A percentile compares a stretch with the other conserved stretches of the same genome.
phyloP scores from a whole-genome alignment of 2,329 filamentous ascomycete genomes.

The Cladosporium halotolerans region DNA sequence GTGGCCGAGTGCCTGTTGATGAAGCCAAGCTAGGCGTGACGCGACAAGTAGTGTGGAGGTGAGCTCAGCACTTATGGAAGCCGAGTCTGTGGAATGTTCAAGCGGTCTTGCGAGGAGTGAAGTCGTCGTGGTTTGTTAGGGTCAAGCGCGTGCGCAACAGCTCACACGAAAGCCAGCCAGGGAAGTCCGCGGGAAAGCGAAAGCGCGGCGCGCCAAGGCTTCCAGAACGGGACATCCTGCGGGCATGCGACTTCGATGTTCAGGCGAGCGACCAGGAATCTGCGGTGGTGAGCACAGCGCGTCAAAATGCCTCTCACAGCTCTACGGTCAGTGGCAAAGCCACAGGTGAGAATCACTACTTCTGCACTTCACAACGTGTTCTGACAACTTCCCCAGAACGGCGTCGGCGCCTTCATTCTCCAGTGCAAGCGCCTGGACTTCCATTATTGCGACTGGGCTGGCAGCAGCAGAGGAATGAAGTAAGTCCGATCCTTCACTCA shows the following conservation, averaged over 20 bases:
- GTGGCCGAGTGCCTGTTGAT: background rate
- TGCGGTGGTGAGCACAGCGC: background rate
- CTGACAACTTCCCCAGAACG: slow-evolving; percentile 59
- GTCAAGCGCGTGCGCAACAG: background rate
- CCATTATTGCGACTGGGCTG: slow-evolving; percentile 95
- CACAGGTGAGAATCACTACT: slow-evolving; percentile 43
- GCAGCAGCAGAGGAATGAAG: slow-evolving; percentile 94
- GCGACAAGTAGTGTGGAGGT: background rate
- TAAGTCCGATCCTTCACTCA: slow-evolving; percentile 34
- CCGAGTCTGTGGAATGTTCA: too few species aligned
- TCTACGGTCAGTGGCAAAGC: slow-evolving; percentile 49
- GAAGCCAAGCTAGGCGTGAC: background rate
- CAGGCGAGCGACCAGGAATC: background rate
- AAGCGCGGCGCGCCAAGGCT: background rate
- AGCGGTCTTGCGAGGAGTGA: too few species aligned
- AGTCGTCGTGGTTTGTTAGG: too few species aligned
- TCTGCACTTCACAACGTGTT: background rate
- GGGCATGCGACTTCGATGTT: background rate
- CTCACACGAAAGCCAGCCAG: background rate
- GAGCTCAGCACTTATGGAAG: too few species aligned
- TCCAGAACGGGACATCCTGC: too few species aligned
- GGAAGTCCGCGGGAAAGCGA: too few species aligned
- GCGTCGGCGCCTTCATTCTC: slow-evolving; percentile 91
- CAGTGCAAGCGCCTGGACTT: slow-evolving; percentile 95
- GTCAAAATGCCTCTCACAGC: slow-evolving; percentile 42